These are phyloP conservation scores for Beverwykella pulmonaria DNA, from an alignment of 495 filamentous ascomycete species.

Conservation along the genomic window DNA sequence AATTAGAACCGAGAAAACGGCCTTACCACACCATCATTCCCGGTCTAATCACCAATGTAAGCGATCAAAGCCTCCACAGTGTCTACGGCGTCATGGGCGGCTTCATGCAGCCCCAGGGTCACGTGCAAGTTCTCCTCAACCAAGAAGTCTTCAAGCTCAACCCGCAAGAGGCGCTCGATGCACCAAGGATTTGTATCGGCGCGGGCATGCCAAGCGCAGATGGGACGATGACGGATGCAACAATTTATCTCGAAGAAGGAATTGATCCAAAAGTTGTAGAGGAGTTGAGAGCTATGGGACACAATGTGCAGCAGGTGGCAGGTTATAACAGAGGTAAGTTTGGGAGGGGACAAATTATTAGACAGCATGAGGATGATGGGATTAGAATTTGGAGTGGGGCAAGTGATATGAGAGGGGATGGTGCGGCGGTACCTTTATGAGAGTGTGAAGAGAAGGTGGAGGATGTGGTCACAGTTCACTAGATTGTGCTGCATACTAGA, in stretches of 20 bases:
- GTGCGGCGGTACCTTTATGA: constrained; percentile 67
- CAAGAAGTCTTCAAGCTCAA: constrained; percentile 82
- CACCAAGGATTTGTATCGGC: constrained; percentile 83
- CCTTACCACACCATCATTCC: constrained; percentile 99
- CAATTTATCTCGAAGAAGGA: constrained; percentile 83
- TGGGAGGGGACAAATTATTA: constrained; percentile 88
- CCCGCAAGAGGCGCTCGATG: constrained; percentile 88
- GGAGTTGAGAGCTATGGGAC: constrained; percentile 70
- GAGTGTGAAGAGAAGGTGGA: no score
- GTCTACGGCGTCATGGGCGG: constrained; percentile 98
- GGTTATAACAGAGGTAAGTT: constrained; percentile 74
- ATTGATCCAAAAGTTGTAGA: constrained; percentile 67
- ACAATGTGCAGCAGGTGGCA: constrained; percentile 67
- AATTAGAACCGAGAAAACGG: constrained; percentile 75
- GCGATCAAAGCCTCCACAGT: constrained; percentile 71
- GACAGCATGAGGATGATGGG: constrained; percentile 71
- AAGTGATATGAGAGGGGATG: constrained; percentile 88
- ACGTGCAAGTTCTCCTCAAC: constrained; percentile 91
- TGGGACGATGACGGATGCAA: constrained; percentile 55
- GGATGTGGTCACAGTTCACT: no score
- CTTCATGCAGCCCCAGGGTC: constrained; percentile 98
- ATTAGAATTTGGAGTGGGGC: constrained; percentile 76
- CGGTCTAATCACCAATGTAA: constrained; percentile 76
- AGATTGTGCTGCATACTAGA: no score
- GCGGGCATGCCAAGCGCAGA: constrained; percentile 62